These are phyloP conservation scores for Chalciporus sphaerocephalus DNA, from an alignment of 768 basidiomycete genomes.

Conservation along the genomic window DNA sequence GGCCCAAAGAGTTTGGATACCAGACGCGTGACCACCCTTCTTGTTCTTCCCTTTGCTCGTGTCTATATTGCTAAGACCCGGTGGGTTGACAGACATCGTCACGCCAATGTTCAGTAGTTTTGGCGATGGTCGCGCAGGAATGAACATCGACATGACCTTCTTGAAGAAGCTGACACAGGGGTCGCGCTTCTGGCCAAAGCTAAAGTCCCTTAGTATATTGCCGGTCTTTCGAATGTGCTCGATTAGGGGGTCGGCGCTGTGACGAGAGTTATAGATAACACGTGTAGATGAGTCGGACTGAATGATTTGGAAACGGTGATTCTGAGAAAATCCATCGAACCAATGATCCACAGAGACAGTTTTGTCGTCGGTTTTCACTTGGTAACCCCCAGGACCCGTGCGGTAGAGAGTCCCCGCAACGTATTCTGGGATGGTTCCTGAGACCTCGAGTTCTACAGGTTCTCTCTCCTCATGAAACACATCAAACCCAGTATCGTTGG, in stretches of 20 bases:
- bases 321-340: conserved; percentile 41
- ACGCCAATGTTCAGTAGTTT: conserved; percentile 24
- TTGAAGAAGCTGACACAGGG: conserved; percentile 8
- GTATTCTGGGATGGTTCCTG: conserved; percentile 33
- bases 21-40: conserved; percentile 24
- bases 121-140: conserved; percentile 10
- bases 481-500: conserved; percentile 31
- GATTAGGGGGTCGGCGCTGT: conserved; percentile 26
- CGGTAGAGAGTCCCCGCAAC: conserved; percentile 36
- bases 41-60: conserved; percentile 17
- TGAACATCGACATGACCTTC: conserved; percentile 29
- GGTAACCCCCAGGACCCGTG: conserved; percentile 36
- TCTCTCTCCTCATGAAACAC: conserved; percentile 25
- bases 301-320: conserved; percentile 38
- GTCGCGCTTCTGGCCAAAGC: no score
- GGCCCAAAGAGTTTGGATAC: conserved; percentile 26
- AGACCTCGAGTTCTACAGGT: conserved; percentile 26
- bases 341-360: conserved; percentile 33
- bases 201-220: neutral
- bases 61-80: conserved; percentile 22
- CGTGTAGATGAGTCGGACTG: conserved; percentile 19
- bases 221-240: conserved; percentile 28
- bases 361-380: conserved; percentile 20
- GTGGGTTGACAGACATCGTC: conserved; percentile 30
- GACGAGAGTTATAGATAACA: conserved; percentile 35